phyloP scores from a whole-genome alignment of 805 yeast genomes.

The Wickerhamiella spandovensis region DNA sequence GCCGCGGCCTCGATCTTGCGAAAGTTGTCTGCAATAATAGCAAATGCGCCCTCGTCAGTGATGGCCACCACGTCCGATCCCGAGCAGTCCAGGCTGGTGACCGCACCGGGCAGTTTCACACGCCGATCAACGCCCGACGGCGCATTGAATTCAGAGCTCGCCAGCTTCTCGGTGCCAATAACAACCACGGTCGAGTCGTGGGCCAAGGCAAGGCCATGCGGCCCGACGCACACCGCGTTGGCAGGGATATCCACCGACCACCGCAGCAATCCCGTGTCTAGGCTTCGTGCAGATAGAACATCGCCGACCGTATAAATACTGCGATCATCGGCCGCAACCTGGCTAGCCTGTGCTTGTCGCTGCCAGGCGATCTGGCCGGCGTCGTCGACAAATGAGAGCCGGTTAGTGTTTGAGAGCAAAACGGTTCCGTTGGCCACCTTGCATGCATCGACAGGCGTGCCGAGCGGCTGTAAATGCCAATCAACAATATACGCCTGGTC shows the following conservation, averaged over 20 bases:
- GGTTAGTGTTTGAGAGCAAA: conserved; percentile 13
- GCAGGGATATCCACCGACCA: conserved; percentile 5
- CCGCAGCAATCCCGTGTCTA: conserved; percentile 7
- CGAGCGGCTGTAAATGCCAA: conserved; percentile 21
- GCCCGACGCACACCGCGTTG: background rate
- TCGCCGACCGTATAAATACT: conserved; percentile 8
- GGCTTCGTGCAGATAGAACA: conserved; percentile 7
- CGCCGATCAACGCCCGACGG: background rate
- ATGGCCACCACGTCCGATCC: background rate
- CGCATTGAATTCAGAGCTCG: background rate
- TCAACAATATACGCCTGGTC: conserved; percentile 25
- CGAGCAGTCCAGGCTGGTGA: background rate
- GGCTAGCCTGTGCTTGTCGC: conserved; percentile 4
- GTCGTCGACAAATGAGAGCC: conserved; percentile 17
- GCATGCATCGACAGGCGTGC: conserved; percentile 12
- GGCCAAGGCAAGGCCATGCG: background rate
- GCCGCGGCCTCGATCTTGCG: background rate
- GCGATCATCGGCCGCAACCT: conserved; percentile 6
- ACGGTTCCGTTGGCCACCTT: conserved; percentile 11
- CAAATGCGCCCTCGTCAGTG: background rate
- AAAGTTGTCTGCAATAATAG: background rate
- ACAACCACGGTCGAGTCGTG: background rate
- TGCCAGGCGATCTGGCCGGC: conserved; percentile 23
- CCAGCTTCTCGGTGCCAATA: background rate
- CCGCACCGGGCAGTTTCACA: background rate